Percentiles rank a stretch among this genome's conserved stretches.
Evolutionary conservation across 2,329 filamentous ascomycete species (phyloP).

Genomic region (Proliferodiscus dingleyae): DNA sequence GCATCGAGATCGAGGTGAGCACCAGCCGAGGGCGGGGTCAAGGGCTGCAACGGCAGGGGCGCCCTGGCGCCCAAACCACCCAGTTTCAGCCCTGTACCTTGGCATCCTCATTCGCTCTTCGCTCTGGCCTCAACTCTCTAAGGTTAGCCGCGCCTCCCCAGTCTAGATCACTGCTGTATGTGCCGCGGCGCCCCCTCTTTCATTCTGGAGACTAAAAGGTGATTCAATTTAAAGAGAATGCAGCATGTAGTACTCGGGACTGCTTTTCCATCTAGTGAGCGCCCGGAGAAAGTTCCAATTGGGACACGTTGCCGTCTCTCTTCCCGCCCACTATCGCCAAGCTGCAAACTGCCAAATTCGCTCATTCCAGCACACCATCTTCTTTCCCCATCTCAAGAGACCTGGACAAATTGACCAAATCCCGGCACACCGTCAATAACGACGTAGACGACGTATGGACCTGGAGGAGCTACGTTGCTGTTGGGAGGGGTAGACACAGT

Average conservation of each 20-base stretch:
- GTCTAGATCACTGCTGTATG: no score
- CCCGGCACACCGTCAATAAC: constrained; percentile 34
- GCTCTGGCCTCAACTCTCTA: background rate
- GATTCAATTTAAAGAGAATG: no score
- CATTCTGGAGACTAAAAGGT: no score
- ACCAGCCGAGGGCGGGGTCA: background rate
- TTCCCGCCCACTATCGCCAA: background rate
- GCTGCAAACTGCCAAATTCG: background rate
- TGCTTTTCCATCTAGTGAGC: background rate
- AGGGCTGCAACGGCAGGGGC: constrained; percentile 8
- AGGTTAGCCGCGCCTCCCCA: background rate
- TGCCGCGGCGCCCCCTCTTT: no score
- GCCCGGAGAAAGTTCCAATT: constrained; percentile 3
- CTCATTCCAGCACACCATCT: background rate
- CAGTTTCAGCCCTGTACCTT: constrained; percentile 18
- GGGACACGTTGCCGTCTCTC: constrained; percentile 2
- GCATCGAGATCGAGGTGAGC: no score
- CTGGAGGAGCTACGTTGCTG: constrained; percentile 50
- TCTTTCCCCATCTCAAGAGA: constrained; percentile 12
- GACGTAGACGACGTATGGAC: constrained; percentile 56
- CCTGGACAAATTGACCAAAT: constrained; percentile 29
- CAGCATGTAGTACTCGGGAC: no score
- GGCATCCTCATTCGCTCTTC: constrained; percentile 2
- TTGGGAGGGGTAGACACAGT: constrained; percentile 51
- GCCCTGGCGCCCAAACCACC: no score